A percentile compares a stretch with the other conserved stretches of the same genome.
These are phyloP conservation scores for Sclerospora graminicola DNA, from an alignment of 352 stramenopile species.

Conservation along the genomic window DNA sequence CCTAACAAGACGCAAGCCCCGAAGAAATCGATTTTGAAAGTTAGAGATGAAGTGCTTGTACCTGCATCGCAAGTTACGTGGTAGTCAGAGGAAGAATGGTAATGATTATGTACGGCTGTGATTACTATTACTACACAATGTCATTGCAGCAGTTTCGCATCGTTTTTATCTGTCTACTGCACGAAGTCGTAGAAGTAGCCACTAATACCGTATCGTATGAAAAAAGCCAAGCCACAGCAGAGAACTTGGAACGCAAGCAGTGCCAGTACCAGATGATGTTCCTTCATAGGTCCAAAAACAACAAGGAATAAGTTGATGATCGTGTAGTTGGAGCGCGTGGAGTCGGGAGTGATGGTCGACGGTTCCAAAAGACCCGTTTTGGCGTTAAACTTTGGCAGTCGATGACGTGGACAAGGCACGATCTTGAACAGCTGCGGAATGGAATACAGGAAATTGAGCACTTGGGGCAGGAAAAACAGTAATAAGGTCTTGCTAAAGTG, in stretches of 20 bases:
- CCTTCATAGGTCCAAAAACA: constrained; percentile 73
- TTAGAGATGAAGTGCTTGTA: constrained; percentile 23
- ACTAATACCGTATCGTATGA: constrained; percentile 76
- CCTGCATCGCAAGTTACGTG: constrained; percentile 29
- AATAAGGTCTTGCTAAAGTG: constrained; percentile 98
- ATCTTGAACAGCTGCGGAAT: constrained; percentile 97
- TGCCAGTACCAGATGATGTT: constrained; percentile 54
- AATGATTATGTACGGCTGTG: too few relatives aligned
- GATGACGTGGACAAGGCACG: constrained; percentile 95
- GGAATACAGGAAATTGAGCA: constrained; percentile 99
- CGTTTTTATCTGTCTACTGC: constrained; percentile 38
- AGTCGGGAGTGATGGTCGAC: constrained; percentile 86
- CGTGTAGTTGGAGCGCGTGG: constrained; percentile 79
- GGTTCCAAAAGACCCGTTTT: constrained; percentile 88
- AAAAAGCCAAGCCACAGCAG: constrained; percentile 68
- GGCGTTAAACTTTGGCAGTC: constrained; percentile 92
- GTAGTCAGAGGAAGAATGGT: constrained; percentile 10
- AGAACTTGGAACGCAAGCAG: constrained; percentile 71
- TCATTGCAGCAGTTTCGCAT: too few relatives aligned
- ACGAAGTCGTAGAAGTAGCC: constrained; percentile 86
- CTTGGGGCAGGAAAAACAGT: constrained; percentile 97
- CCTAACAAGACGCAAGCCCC: constrained; percentile 37
- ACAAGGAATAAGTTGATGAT: constrained; percentile 84
- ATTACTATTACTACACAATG: too few relatives aligned
- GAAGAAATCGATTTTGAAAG: constrained; percentile 48